Base-by-base conservation (phyloP, 2,329 filamentous ascomycete species). In the Coniochaeta hoffmannii region DNA sequence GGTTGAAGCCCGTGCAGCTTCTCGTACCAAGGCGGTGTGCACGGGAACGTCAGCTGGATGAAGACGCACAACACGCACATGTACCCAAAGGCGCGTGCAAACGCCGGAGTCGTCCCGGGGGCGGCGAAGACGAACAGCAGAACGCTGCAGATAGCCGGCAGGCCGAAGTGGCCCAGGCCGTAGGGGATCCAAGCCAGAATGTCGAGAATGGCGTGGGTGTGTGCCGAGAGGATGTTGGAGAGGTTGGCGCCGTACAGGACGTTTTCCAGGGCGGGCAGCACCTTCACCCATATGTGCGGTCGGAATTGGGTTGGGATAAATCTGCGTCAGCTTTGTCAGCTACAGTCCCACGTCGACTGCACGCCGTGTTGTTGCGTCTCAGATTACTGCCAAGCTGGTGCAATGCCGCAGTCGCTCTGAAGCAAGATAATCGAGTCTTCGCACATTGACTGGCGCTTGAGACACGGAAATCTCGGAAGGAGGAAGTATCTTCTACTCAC, bases 21-120 rank as follows among this genome's bases (percentile, higher is more conserved):
- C 78, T 97, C 93, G 67, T 97, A 97, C 93, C 93, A 97, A 1
- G 93, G 93, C 26, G 93, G 90, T 24, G 92, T 94, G 76, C 93
- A 97, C 1, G 93, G 93, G 73, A 97, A 95, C 59, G 91, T 72
- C 54, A 97, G 79, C 73, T 97, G 92, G 61, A 96, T 92, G 31
- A 86, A 83, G 56, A 97, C 93, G 54, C 91, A 93, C 12, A 86
- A 77, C 60, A 96, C 83, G 73, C 91, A 94, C 83, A 97, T 88
- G 79, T 93, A 97, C 57, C 93, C 93, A 64, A 97, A 96, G 53
- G 87, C 85, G 63, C 87, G 86, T 15, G 90, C 90, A 68, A 92
- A 97, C 17, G 91, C 85, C 10, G 91, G 90, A 1, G 89, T 81
- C 0, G 89, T 92, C 59, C 90, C 89, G 1, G 93, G 93, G 1